Percentiles rank a stretch among this genome's conserved stretches.
Evolutionary conservation across 2,329 filamentous ascomycete genomes (phyloP).

Genomic region (Diaporthe vexans): DNA sequence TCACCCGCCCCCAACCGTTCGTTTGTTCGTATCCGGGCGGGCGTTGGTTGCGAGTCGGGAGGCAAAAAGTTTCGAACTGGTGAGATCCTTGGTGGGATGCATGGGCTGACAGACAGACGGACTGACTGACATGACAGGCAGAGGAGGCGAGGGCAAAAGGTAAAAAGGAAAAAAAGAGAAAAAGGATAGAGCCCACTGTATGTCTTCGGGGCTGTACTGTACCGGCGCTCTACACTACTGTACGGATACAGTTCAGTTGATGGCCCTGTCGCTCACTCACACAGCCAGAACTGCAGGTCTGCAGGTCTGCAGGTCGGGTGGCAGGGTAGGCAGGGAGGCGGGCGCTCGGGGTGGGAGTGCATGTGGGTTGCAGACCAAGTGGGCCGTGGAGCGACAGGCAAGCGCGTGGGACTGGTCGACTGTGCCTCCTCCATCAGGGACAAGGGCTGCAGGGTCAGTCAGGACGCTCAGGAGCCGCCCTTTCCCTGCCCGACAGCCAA

Average conservation of each 20-base stretch:
- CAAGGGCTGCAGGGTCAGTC: slow-evolving; percentile 30
- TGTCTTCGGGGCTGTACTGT: slow-evolving; percentile 8
- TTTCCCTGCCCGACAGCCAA: slow-evolving; percentile 21
- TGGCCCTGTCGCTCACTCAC: neutral
- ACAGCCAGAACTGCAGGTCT: slow-evolving; percentile 6
- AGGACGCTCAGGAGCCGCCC: slow-evolving; percentile 33
- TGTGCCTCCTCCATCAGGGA: slow-evolving; percentile 27
- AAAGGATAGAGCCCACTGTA: neutral
- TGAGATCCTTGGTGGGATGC: slow-evolving; percentile 22
- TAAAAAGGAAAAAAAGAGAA: neutral
- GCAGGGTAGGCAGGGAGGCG: slow-evolving; percentile 27
- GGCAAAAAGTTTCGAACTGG: slow-evolving; percentile 31
- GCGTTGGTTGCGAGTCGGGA: slow-evolving; percentile 11
- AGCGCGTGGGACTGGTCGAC: slow-evolving; percentile 33
- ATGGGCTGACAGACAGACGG: slow-evolving; percentile 19
- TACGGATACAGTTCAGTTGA: neutral
- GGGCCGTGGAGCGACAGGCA: slow-evolving; percentile 25
- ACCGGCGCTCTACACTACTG: neutral
- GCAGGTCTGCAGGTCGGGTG: neutral
- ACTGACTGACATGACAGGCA: slow-evolving; percentile 16
- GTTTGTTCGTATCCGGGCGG: slow-evolving; percentile 19
- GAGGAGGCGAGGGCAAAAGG: neutral
- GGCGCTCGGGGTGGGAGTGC: slow-evolving; percentile 28
- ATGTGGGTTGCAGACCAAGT: slow-evolving; percentile 35
- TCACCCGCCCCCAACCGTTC: slow-evolving; percentile 3